Base-by-base conservation (phyloP, 2,329 filamentous ascomycete species). In the Sarocladiaceae sp. region DNA sequence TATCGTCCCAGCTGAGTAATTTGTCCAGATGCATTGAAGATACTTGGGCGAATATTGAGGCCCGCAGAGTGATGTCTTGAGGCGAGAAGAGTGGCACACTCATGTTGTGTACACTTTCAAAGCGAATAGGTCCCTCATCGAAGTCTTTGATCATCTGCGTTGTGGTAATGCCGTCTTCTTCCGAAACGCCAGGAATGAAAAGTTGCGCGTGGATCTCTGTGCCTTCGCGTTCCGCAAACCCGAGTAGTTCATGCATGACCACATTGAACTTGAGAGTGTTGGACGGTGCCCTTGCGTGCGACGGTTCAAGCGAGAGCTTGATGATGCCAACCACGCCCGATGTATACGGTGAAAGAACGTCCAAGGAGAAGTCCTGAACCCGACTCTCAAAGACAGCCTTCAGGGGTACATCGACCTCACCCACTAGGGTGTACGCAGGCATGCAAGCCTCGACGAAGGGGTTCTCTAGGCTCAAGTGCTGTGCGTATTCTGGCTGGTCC, bases 81-180 rank as follows among this genome's bases (percentile, higher is more conserved):
- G 90, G 82, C 4, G 69, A 66, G 39, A 86, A 87, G 31, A 96
- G 77, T 3, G 92, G 89, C 51, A 99, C 78, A 65, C 90, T 96
- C 90, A 99, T 96, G 68, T 90, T 96, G 74, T 99, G 94, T 48
- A 97, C 92, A 68, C 94, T 99, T 70, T 97, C 93, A 60, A 99
- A 99, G 3, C 89, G 86, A 52, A 99, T 85, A 0, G 92, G 84
- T 0, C 89, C 87, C 68, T 99, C 94, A 60, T 97, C 92, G 62
- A 99, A 99, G 52, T 90, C 90, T 56, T 80, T 86, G 57, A 97
- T 92, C 82, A 97, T 93, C 61, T 95, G 90, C 1, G 93, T 97
- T 1, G 93, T 97, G 1, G 94, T 97, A 40, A 93, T 90, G 8
- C 93, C 92, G 54, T 90, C 90, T 64, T 93, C 88, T 56, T 94